phyloP scores from a whole-genome alignment of 768 basidiomycete species.

The Lentinula sp. region DNA sequence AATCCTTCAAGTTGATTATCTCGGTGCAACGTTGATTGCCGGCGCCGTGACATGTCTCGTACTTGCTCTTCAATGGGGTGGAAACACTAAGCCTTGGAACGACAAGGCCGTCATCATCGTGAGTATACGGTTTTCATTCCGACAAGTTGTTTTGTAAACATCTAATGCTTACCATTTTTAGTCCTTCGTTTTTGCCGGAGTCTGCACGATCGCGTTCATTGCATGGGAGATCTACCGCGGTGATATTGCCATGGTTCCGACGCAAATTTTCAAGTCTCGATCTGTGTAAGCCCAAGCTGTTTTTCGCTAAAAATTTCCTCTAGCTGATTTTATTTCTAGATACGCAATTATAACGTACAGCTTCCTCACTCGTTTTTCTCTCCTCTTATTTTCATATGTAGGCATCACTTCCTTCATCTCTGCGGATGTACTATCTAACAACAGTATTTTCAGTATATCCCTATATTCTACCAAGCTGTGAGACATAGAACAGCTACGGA shows the following conservation, averaged over 20 bases:
- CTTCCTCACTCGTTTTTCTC: constrained; percentile 8
- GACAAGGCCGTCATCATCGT: constrained; percentile 14
- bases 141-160: background rate
- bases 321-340: background rate
- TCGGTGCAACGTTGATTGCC: constrained; percentile 30
- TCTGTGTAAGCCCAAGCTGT: background rate
- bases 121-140: background rate
- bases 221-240: constrained; percentile 10
- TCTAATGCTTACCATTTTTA: background rate
- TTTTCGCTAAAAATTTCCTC: background rate
- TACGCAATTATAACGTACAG: constrained; percentile 4
- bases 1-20: constrained; percentile 23
- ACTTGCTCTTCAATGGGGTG: constrained; percentile 39
- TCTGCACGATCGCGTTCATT: constrained; percentile 4
- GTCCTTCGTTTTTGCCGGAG: constrained; percentile 10
- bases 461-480: constrained; percentile 13
- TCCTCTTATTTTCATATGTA: constrained; percentile 10
- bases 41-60: constrained; percentile 28
- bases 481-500: constrained; percentile 6
- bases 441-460: constrained; percentile 7
- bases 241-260: constrained; percentile 12
- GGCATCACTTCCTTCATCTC: background rate
- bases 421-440: background rate
- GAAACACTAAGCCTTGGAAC: constrained; percentile 35
- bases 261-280: constrained; percentile 10